Conservation (phyloP, 2,329 filamentous ascomycete species). For the Corniculantispora saksenae region DNA sequence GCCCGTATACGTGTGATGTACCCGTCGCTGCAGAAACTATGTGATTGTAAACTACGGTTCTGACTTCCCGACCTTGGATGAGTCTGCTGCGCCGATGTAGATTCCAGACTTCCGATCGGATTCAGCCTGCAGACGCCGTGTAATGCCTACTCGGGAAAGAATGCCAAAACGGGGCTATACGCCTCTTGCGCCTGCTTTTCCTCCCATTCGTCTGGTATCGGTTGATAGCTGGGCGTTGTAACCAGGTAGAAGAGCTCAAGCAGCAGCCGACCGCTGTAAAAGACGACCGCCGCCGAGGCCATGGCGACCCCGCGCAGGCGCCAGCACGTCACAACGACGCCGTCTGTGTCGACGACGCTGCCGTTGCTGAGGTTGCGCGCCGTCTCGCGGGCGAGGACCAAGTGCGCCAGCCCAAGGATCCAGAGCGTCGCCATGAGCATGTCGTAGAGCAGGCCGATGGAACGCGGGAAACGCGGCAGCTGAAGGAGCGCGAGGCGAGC, state of each 20-base stretch:
- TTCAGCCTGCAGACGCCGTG: background rate
- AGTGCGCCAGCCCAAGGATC: constrained; percentile 26
- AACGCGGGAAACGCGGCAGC: constrained; percentile 26
- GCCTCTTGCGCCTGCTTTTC: constrained; percentile 22
- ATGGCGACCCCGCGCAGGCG: constrained; percentile 3
- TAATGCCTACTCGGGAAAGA: constrained; percentile 27
- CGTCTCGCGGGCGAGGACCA: background rate
- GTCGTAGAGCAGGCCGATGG: constrained; percentile 32
- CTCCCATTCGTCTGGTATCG: background rate
- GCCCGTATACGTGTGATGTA: too few species aligned
- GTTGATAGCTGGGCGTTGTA: background rate
- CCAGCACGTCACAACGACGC: constrained; percentile 10
- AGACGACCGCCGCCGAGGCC: background rate
- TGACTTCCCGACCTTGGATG: too few species aligned
- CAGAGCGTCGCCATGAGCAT: constrained; percentile 30
- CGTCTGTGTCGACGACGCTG: constrained; percentile 1
- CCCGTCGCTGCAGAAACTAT: too few species aligned
- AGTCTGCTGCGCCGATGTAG: too few species aligned
- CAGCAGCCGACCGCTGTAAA: constrained; percentile 5
- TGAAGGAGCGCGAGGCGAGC: constrained; percentile 27
- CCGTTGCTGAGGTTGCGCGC: constrained; percentile 1
- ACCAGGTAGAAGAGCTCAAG: background rate
- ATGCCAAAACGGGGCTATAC: constrained; percentile 35
- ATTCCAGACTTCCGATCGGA: too few species aligned
- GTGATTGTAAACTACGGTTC: too few species aligned